Evolutionary conservation across 1,139 yeast species (phyloP), one percentile per base, ranked within the genome.

Genomic region (Candida sp.): DNA sequence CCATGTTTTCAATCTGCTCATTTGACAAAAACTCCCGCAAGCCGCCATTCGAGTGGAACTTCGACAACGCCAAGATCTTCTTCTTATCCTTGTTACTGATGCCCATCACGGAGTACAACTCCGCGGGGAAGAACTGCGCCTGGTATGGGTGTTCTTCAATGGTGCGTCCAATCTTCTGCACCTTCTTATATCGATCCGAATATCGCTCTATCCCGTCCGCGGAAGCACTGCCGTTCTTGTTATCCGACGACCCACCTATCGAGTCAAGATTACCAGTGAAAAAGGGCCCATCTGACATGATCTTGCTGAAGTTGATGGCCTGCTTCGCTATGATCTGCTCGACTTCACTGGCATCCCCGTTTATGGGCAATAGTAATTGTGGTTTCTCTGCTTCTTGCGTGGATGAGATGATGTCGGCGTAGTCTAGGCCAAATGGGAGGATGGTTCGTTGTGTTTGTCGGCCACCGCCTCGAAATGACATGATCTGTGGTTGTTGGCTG

Each of bases 101-200:
- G 3, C 93, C 94, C 88, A 88, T 85, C 32, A 87, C 90, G 27
- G 80, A 71, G 59, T 89, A 86, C 52, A 94, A 73, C 66, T 94
- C 98, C 27, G 75, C 78, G 1, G 98, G 98, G 67, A 93, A 90
- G 55, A 88, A 78, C 51, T 82, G 84, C 28, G 81, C 60, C 54
- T 81, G 80, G 65, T 87, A 91, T 1, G 97, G 97, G 69, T 90
- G 96, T 52, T 90, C 96, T 57, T 87, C 88, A 17, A 89, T 82
- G 3, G 96, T 85, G 50, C 88, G 79, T 1, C 94, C 94, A n/a
- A 86, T 80, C 61, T 83, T 86, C 51, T 90, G 81, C 56, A 84
- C 86, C 63, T 88, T 88, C 58, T 88, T 77, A 65, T 87, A 90
- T 62, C 77, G 78, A 65, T 90, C 96, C 3, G 92, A 82, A 63